Conservation (phyloP, 2,329 filamentous ascomycete species). For the Hymenoscyphus linearis region DNA sequence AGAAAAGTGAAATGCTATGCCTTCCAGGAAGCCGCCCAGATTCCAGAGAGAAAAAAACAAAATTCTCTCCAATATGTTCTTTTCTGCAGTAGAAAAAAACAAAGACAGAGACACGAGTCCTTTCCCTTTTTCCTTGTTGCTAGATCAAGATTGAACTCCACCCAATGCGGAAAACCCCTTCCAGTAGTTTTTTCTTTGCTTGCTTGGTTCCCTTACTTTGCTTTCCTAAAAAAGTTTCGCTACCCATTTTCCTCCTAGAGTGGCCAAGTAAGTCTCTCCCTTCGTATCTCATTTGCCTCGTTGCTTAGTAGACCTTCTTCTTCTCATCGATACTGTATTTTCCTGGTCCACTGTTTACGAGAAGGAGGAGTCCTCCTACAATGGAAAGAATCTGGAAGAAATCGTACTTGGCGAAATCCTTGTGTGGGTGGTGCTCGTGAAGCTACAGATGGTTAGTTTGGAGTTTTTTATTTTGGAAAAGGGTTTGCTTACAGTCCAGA, state of each 20-base stretch:
- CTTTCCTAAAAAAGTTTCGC: not conserved
- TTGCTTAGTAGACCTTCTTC: constrained; percentile 93
- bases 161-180: not conserved
- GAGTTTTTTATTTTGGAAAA: constrained; percentile 1
- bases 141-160: not conserved
- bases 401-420: constrained; percentile 99
- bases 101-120: not conserved
- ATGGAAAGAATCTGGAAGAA: constrained; percentile 99
- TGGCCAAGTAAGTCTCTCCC: not conserved
- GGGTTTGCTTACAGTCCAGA: constrained; percentile 80
- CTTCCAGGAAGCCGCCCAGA: not conserved
- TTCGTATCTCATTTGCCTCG: not conserved
- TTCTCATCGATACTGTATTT: constrained; percentile 99
- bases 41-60: not conserved
- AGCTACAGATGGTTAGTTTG: constrained; percentile 51
- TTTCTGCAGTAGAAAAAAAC: too few species aligned
- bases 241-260: not conserved
- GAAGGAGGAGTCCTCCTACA: constrained; percentile 88
- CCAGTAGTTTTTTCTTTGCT: not conserved
- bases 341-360: constrained; percentile 97
- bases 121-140: not conserved
- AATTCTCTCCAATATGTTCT: not conserved
- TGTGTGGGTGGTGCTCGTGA: constrained; percentile 96
- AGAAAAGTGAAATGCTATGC: constrained; percentile 1
- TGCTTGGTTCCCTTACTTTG: not conserved